Evolutionary conservation across 305 asterid genomes (phyloP).

Genomic region (Solanum chacoense): DNA sequence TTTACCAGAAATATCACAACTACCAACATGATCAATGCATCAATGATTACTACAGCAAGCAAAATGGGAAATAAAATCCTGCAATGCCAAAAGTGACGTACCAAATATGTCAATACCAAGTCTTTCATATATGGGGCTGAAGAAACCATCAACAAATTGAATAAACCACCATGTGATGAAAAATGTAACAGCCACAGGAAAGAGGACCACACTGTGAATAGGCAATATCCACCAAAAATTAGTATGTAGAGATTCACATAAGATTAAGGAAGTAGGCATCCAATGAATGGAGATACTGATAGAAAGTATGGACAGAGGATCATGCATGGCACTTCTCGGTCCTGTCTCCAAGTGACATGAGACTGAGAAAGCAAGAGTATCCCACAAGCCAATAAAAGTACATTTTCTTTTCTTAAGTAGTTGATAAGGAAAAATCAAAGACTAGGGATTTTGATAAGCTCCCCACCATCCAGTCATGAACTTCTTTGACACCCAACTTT

Average conservation of each 20-base stretch:
- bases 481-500: slow-evolving; percentile 96
- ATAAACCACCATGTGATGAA: slow-evolving; percentile 93
- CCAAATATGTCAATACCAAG: slow-evolving; percentile 87
- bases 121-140: slow-evolving; percentile 90
- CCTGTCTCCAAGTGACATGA: not conserved
- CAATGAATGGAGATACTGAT: not conserved
- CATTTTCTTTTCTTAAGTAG: not conserved
- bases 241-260: not conserved
- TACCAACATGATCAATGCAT: not conserved
- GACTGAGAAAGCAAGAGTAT: not conserved
- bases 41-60: not conserved
- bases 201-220: slow-evolving; percentile 73
- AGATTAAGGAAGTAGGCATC: not conserved
- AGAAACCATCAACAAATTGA: slow-evolving; percentile 95
- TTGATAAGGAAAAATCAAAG: not conserved
- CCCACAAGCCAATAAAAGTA: not conserved
- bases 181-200: slow-evolving; percentile 96
- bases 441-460: slow-evolving; percentile 3
- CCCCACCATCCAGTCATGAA: slow-evolving; percentile 98
- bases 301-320: not conserved
- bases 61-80: not conserved
- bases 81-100: slow-evolving; percentile 23
- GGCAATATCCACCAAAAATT: slow-evolving; percentile 5
- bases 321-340: not conserved
- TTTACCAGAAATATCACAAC: not conserved